Percentiles rank a stretch among this genome's conserved stretches.
Evolutionary conservation across 1,284 basidiomycete genomes (phyloP).

Genomic region (Ceratobasidium sp.): DNA sequence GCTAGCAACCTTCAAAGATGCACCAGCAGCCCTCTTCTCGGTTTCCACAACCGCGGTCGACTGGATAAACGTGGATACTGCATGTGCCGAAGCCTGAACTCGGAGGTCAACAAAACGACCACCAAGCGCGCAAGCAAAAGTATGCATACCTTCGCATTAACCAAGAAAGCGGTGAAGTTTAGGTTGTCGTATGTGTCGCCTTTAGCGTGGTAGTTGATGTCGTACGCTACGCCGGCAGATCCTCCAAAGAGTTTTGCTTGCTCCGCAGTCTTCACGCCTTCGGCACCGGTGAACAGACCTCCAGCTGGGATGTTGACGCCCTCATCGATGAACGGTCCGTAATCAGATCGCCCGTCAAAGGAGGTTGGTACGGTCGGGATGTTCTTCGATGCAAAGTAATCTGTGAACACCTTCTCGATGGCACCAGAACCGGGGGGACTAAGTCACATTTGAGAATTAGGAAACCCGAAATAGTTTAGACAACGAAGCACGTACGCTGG

Average conservation of each 20-base stretch:
- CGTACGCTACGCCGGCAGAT: slow-evolving; percentile 26
- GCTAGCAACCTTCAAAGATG: no score
- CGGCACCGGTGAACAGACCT: slow-evolving; percentile 40
- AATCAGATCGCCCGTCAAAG: slow-evolving; percentile 37
- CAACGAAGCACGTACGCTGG: slow-evolving; percentile 4
- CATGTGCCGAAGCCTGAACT: slow-evolving; percentile 40
- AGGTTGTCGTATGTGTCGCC: slow-evolving; percentile 38
- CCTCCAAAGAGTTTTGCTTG: slow-evolving; percentile 33
- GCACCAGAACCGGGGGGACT: slow-evolving; percentile 38
- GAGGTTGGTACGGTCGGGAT: slow-evolving; percentile 29
- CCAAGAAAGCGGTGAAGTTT: slow-evolving; percentile 27
- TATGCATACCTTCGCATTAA: slow-evolving; percentile 30
- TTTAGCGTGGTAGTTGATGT: slow-evolving; percentile 39
- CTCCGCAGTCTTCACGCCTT: slow-evolving; percentile 36
- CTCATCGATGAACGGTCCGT: slow-evolving; percentile 36
- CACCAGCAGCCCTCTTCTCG: slow-evolving; percentile 32
- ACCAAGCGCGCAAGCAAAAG: no score
- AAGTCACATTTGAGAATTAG: neutral
- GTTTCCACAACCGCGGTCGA: slow-evolving; percentile 34
- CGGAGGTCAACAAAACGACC: no score
- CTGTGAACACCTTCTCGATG: slow-evolving; percentile 35
- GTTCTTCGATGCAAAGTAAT: slow-evolving; percentile 35
- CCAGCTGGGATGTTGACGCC: slow-evolving; percentile 38
- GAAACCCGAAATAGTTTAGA: neutral
- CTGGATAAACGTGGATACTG: slow-evolving; percentile 35